Evolutionary conservation across 805 yeast species (phyloP).

Genomic region (Lipomyces kockii): DNA sequence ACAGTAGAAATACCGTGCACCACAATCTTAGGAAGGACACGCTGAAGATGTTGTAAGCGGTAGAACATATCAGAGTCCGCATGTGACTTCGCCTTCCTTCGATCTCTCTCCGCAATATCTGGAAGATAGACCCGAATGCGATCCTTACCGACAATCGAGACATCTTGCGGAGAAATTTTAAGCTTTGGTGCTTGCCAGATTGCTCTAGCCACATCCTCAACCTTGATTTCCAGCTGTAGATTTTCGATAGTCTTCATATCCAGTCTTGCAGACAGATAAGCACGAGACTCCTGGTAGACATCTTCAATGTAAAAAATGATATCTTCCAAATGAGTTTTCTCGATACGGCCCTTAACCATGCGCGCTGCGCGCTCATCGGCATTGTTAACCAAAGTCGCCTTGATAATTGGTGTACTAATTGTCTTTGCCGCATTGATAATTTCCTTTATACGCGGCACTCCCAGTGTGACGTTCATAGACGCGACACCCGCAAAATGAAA

Average conservation of each 20-base stretch:
- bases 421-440: conserved; percentile 95
- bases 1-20: conserved; percentile 93
- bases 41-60: conserved; percentile 85
- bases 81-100: conserved; percentile 38
- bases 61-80: conserved; percentile 64
- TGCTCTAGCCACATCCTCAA: conserved; percentile 85
- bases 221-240: conserved; percentile 83
- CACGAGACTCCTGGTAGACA: conserved; percentile 79
- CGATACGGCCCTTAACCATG: conserved; percentile 96
- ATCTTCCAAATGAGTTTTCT: conserved; percentile 85
- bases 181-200: conserved; percentile 84
- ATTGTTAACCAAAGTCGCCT: conserved; percentile 82
- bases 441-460: conserved; percentile 99
- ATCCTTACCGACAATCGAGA: conserved; percentile 67
- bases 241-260: conserved; percentile 85
- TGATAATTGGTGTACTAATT: conserved; percentile 95
- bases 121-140: conserved; percentile 49
- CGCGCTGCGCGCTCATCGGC: conserved; percentile 95
- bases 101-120: conserved; percentile 33
- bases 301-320: conserved; percentile 90
- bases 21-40: conserved; percentile 83
- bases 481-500: conserved; percentile 99
- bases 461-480: conserved; percentile 96
- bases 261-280: conserved; percentile 78
- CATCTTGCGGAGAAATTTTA: conserved; percentile 75